phyloP scores from a whole-genome alignment of 345 rosid species.

The Eucalyptus viminalis region DNA sequence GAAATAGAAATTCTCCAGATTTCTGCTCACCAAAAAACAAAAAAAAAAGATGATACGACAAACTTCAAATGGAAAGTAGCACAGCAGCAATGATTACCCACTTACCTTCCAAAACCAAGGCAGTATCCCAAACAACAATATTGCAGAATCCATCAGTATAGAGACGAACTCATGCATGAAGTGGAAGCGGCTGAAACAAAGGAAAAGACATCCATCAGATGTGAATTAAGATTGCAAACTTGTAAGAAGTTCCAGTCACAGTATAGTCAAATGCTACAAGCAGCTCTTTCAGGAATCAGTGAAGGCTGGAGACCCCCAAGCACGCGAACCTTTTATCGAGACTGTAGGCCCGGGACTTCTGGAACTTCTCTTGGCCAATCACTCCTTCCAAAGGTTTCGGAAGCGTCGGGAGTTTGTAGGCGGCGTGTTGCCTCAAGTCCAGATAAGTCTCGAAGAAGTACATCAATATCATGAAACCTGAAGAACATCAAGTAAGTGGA shows the following conservation, averaged over 20 bases:
- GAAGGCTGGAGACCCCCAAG: background rate
- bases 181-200: constrained; percentile 62
- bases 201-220: background rate
- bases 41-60: background rate
- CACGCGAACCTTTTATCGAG: constrained; percentile 79
- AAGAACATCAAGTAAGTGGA: background rate
- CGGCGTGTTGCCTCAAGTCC: constrained; percentile 80
- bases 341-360: constrained; percentile 87
- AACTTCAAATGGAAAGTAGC: background rate
- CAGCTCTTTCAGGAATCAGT: background rate
- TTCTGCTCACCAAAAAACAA: constrained; percentile 32
- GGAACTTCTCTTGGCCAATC: constrained; percentile 87
- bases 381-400: constrained; percentile 88
- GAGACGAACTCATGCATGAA: constrained; percentile 88
- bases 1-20: constrained; percentile 56
- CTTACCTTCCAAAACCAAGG: constrained; percentile 99
- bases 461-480: constrained; percentile 93
- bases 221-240: background rate
- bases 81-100: background rate
- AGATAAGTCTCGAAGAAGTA: constrained; percentile 80
- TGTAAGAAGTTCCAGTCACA: background rate
- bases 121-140: constrained; percentile 76
- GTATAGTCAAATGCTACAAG: background rate
- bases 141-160: constrained; percentile 85
- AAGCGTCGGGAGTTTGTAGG: constrained; percentile 71